Base-by-base conservation (phyloP, 352 stramenopile species). In the Pythium utonaiense region DNA sequence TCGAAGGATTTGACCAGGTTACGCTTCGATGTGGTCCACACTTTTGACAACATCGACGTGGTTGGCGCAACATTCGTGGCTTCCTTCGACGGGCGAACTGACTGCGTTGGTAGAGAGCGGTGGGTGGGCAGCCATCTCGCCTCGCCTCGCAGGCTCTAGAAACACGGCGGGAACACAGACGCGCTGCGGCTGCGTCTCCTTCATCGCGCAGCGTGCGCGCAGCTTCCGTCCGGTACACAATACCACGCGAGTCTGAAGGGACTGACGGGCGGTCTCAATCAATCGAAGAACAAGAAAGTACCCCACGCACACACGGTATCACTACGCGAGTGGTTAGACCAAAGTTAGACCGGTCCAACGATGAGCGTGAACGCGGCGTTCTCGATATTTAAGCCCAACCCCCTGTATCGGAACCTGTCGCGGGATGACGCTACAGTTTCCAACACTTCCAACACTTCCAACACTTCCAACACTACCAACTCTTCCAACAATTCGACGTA, bases 361-460 rank as follows among this genome's bases (percentile, higher is more conserved):
- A 64, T 69, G 62, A 69, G 62, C 42, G 49, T 68, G 21, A 68
- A 68, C 53, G 61, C 61, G 61, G 54, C 62, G 25, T 69, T 69
- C 41, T 69, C 62, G 27, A 58, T 64, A 31, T 69, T 69, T 51
- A 63, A 64, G 28, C 62, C 62, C 30, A 68, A 56, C 34, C 21
- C 61, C 36, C 55, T 69, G 48, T 69, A 56, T 34, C 62, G 62
- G 0, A 63, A 59, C 6, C 55, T 69, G 6, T 49, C 51, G 17
- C 61, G 54, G 22, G 54, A 68, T 22, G 59, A 66, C 50, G 28
- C 21, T 5, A 17, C 24, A 28, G 19, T 44, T 44, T 44, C 36
- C 36, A 44, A 44, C 36, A 44, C 36, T 19, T 21, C 36, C 36
- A 44, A 44, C 36, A 8, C 34, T 17, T 41, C 36, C 36, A 44